Percentiles rank a stretch among this genome's conserved stretches.
Conservation (phyloP, 331 rosid species). For the Phaseolus coccineus region DNA sequence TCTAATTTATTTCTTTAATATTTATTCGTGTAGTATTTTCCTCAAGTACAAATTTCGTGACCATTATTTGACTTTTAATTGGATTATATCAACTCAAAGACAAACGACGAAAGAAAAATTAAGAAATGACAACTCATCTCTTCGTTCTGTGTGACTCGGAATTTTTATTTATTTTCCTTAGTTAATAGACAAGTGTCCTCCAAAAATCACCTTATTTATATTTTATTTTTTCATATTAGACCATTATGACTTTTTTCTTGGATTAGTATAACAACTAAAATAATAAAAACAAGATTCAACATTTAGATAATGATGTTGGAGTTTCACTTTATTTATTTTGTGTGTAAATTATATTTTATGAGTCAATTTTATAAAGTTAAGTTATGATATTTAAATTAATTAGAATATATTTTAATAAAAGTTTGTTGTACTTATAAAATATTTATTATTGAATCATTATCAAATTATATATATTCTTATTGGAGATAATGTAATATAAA, state of each 20-base stretch:
- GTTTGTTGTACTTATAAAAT: no score
- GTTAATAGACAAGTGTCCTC: not conserved
- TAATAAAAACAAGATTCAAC: not conserved
- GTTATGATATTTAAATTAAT: no score
- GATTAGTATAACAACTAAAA: not conserved
- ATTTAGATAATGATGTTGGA: not conserved
- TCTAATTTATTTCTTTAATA: not conserved
- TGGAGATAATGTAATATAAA: no score
- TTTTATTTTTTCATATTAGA: not conserved
- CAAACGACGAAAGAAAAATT: not conserved
- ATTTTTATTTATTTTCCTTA: not conserved
- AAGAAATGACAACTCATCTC: not conserved
- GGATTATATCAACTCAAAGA: not conserved
- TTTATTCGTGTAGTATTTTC: not conserved
- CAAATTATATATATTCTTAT: no score
- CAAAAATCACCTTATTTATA: not conserved
- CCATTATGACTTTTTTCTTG: not conserved
- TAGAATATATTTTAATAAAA: no score
- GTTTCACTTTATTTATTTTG: no score
- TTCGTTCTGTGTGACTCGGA: not conserved
- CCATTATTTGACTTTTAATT: not conserved
- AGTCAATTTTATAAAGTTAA: no score
- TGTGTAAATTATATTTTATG: no score
- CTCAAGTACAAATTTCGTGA: not conserved
- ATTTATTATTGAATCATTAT: no score